Evolutionary conservation across 2,329 filamentous ascomycete genomes (phyloP).

Genomic region (Paracamarosporium sp.): DNA sequence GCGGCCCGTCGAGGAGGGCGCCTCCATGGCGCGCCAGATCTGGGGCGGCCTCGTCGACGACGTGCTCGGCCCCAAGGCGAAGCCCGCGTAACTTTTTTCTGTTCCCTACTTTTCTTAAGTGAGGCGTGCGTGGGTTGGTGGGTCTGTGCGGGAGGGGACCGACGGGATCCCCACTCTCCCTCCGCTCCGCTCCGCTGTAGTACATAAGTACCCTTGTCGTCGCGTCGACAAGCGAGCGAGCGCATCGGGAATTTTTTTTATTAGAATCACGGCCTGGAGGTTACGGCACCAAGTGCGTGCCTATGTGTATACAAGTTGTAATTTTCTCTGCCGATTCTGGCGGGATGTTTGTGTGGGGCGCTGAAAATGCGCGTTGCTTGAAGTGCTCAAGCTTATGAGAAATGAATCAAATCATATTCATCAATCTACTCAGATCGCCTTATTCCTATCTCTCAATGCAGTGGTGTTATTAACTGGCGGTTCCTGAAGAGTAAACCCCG

Average conservation of each 20-base stretch:
- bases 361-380: constrained; percentile 35
- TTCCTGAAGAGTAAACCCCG: too few relatives aligned
- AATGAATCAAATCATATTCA: constrained; percentile 35
- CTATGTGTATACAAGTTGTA: neutral
- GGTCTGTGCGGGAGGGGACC: constrained; percentile 4
- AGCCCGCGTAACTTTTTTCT: constrained; percentile 24
- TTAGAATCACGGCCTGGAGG: too few relatives aligned
- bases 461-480: too few relatives aligned
- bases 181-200: too few relatives aligned
- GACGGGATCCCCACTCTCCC: too few relatives aligned
- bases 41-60: constrained; percentile 60
- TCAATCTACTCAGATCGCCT: neutral
- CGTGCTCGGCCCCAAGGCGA: constrained; percentile 49
- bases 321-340: neutral
- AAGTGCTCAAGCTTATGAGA: constrained; percentile 47
- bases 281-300: neutral
- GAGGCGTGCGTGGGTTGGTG: too few relatives aligned
- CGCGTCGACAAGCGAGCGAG: too few relatives aligned
- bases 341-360: neutral
- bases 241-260: neutral
- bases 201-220: neutral
- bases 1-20: constrained; percentile 50
- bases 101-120: too few relatives aligned
- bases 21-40: constrained; percentile 52
- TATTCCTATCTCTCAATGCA: too few relatives aligned